Evolutionary conservation across 169 alveolate species (phyloP), one percentile per base, ranked within the genome.

Genomic region (Plasmodium yoelii): DNA sequence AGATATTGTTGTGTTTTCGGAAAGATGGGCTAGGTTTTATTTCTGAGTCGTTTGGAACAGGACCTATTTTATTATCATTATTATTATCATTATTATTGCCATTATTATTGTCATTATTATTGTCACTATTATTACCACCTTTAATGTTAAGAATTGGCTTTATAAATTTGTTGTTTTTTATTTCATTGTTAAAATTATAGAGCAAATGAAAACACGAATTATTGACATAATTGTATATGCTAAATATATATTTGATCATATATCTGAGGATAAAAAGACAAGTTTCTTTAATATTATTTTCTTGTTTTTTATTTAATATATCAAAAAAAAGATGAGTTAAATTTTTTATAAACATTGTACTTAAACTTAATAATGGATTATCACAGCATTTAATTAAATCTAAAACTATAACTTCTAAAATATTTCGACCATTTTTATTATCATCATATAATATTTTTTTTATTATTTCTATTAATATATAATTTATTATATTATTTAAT

Each of bases 381-480:
- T 86, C 91, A 64, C 91, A 86, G 22, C 91, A 86, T 61, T 86
- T 71, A 9, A 86, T 68, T 60, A 86, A 18, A 13, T 86, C 91
- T 65, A 71, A 63, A 44, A 86, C 15, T 42, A 86, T 19, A 63
- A 24, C 47, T 5, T 86, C 68, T 28, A 86, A 55, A n/a, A 69
- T 71, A 13, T 24, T 70, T 86, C 61, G 69, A 2, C 57, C 91
- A 86, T 86, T 68, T 69, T 47, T 71, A 59, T 70, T 86, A 61
- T 86, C 74, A n/a, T 57, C 70, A 60, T 53, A 67, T 51, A 71
- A 61, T 10, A 51, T 24, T 46, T 71, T 86, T 70, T 86, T 75
- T 18, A 86, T 70, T 19, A 86, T 71, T 72, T 86, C 91, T 46
- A 86, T 65, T 57, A 71, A 51, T 19, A 86, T 86, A 34, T 86